These are phyloP conservation scores for Cyclostephanos tholiformis DNA, from an alignment of 108 stramenopile species.

Conservation along the genomic window DNA sequence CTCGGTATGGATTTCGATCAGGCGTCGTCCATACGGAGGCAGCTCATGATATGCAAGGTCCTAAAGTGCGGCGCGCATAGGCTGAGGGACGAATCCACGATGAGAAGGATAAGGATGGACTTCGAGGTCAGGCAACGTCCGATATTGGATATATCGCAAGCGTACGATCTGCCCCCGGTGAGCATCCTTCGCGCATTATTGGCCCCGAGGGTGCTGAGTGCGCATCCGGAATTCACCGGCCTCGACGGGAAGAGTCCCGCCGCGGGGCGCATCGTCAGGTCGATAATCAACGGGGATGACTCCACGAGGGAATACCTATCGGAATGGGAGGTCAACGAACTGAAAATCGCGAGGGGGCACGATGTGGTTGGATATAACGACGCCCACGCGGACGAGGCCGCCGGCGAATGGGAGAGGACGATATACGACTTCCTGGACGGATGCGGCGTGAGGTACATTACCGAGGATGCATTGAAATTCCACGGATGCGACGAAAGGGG, in stretches of 20 bases:
- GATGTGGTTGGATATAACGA: slow-evolving; percentile 29
- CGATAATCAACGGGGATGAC: slow-evolving; percentile 24
- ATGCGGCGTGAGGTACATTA: slow-evolving; percentile 24
- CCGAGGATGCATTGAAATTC: slow-evolving; percentile 21
- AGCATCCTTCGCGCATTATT: slow-evolving; percentile 38
- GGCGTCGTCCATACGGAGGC: slow-evolving; percentile 38
- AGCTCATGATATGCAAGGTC: slow-evolving; percentile 32
- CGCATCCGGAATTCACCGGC: slow-evolving; percentile 3
- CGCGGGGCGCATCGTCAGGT: slow-evolving; percentile 22
- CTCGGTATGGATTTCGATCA: slow-evolving; percentile 29
- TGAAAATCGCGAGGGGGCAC: slow-evolving; percentile 26
- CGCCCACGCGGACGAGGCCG: neutral
- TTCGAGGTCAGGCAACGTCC: slow-evolving; percentile 17
- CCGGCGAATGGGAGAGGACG: slow-evolving; percentile 29
- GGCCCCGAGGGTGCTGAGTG: slow-evolving; percentile 11
- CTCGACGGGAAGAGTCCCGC: neutral
- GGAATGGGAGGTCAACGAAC: slow-evolving; percentile 26
- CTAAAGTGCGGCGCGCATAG: slow-evolving; percentile 7
- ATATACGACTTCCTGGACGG: slow-evolving; percentile 18
- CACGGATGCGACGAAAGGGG: slow-evolving; percentile 3
- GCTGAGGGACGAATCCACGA: slow-evolving; percentile 15
- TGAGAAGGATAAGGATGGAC: slow-evolving; percentile 12
- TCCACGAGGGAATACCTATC: slow-evolving; percentile 17
- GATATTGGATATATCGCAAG: slow-evolving; percentile 18
- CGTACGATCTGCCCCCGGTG: slow-evolving; percentile 44